Evolutionary conservation across 2,329 filamentous ascomycete species (phyloP), one percentile per base, ranked within the genome.

Genomic region (Talaromyces sp.): DNA sequence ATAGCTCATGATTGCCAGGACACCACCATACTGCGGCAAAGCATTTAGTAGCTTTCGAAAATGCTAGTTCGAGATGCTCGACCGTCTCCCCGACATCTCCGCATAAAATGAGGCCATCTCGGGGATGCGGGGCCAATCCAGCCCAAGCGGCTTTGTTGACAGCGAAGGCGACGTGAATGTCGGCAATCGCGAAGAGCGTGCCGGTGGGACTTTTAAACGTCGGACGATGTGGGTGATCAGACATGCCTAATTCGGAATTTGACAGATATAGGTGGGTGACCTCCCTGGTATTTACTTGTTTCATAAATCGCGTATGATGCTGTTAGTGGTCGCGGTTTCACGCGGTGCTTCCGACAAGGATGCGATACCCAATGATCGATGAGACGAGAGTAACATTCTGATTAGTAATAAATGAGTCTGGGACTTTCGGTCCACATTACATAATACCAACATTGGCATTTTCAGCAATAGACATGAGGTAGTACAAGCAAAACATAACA

Each of bases 21-120:
- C 64, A 66, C 64, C 64, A 66, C 64, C 64, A 66, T 39, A 66
- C 60, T 41, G 64, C 41, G 37, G 50, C 60, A 27, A 66, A 66
- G 52, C 60, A 59, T 43, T 43, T 54, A 2, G 59, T 59, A 33
- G 64, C 64, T 47, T 24, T 45, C 16, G 64, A 62, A 27, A 66
- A 66, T 33, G 64, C 64, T 19, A 41, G 24, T 9, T 62, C 52
- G 35, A 66, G 54, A n/a, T 66, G 64, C 35, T 66, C 64, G 45
- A 62, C 22, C 16, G 52, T 66, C 52, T 66, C 64, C 27, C 64
- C 64, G 24, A 66, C 24, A 19, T 66, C 64, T 52, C 64, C 64
- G 10, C 64, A 66, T 14, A 66, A 11, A 35, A 66, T 59, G 14
- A 66, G 64, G 43, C 64, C 64, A 37, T 66, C 64, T 14, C 50